phyloP scores from a whole-genome alignment of 1,284 basidiomycete species.

The Pterulicium gracile region DNA sequence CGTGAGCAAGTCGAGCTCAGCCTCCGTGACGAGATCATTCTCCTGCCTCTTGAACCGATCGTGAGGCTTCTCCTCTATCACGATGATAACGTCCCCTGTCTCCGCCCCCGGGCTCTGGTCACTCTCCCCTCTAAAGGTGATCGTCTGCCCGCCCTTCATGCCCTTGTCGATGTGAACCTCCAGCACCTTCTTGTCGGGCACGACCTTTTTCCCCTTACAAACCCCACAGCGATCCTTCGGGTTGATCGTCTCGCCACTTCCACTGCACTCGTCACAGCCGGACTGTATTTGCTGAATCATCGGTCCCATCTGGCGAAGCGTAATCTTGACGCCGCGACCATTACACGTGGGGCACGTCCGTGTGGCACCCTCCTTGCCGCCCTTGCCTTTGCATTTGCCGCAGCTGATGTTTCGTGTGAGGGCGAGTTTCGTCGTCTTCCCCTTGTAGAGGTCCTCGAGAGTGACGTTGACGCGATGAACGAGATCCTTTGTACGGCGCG shows the following conservation, averaged over 20 bases:
- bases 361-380: slow-evolving; percentile 95
- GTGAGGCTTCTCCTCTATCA: slow-evolving; percentile 94
- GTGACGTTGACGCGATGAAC: slow-evolving; percentile 95
- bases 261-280: slow-evolving; percentile 87
- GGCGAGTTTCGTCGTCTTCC: slow-evolving; percentile 96
- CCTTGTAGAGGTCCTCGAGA: slow-evolving; percentile 96
- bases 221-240: slow-evolving; percentile 86
- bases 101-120: slow-evolving; percentile 90
- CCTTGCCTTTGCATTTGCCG: slow-evolving; percentile 88
- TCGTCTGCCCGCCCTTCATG: slow-evolving; percentile 97
- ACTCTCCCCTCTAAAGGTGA: slow-evolving; percentile 91
- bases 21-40: slow-evolving; percentile 82
- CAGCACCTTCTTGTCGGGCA: slow-evolving; percentile 93
- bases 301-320: slow-evolving; percentile 93
- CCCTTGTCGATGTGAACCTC: slow-evolving; percentile 99
- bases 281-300: slow-evolving; percentile 99
- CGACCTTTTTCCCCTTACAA: slow-evolving; percentile 94
- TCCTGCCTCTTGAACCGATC: slow-evolving; percentile 88
- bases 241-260: slow-evolving; percentile 91
- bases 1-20: slow-evolving; percentile 89
- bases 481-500: slow-evolving; percentile 97
- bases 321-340: slow-evolving; percentile 89
- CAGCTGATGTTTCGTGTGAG: slow-evolving; percentile 95
- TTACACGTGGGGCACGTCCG: slow-evolving; percentile 71
- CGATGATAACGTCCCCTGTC: slow-evolving; percentile 95